A percentile compares a stretch with the other conserved stretches of the same genome.
phyloP scores from a whole-genome alignment of 495 filamentous ascomycete genomes.

The Venustampulla echinocandica region DNA sequence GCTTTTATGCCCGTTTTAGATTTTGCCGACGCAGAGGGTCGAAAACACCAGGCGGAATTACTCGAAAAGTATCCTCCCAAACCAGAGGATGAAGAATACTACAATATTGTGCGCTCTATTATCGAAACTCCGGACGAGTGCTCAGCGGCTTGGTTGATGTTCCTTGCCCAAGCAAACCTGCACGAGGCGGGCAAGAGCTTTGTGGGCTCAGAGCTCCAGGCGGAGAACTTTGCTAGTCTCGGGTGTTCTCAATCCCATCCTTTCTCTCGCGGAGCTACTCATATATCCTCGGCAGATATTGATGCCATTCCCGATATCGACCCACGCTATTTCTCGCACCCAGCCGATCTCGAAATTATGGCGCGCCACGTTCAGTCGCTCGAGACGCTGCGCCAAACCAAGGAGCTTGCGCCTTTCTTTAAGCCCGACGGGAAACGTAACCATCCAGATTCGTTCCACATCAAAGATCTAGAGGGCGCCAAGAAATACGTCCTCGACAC shows the following conservation, averaged over 20 bases:
- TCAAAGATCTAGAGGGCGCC: conserved; percentile 8
- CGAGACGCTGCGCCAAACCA: conserved; percentile 17
- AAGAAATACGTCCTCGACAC: conserved; percentile 9
- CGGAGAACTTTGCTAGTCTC: conserved; percentile 8
- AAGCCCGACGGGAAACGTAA: neutral
- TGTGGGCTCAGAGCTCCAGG: neutral
- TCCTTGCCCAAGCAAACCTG: conserved; percentile 13
- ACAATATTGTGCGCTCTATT: conserved; percentile 11
- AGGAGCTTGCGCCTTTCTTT: neutral
- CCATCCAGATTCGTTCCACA: neutral
- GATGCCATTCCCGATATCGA: conserved; percentile 33
- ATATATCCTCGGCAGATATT: conserved; percentile 36
- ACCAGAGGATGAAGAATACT: conserved; percentile 5
- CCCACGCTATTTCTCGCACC: conserved; percentile 44
- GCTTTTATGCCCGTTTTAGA: conserved; percentile 13
- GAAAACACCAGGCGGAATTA: neutral
- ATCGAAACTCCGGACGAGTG: conserved; percentile 5
- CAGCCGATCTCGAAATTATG: conserved; percentile 42
- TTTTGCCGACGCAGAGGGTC: neutral
- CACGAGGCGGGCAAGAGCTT: conserved; percentile 11
- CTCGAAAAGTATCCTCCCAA: conserved; percentile 8
- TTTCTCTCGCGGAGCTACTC: conserved; percentile 46
- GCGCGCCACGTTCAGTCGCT: conserved; percentile 33
- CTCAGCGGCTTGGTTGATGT: conserved; percentile 12
- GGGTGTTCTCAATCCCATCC: conserved; percentile 25